Evolutionary conservation across 192 early-diverging fungal genomes (phyloP).

Genomic region (Gigaspora rosea): DNA sequence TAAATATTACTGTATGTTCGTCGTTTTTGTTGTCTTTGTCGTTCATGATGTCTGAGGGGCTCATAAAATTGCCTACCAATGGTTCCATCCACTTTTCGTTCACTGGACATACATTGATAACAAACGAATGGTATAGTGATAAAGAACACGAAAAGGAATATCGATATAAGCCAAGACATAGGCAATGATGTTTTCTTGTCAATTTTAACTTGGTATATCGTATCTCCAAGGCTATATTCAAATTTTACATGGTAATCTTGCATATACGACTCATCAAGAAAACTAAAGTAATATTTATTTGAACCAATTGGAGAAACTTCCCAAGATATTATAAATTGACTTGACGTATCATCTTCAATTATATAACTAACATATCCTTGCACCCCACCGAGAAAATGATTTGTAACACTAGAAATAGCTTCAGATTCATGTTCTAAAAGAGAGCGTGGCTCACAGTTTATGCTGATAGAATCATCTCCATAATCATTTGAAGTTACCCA

Average conservation of each 20-base stretch:
- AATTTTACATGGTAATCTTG: background rate
- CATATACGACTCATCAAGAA: background rate
- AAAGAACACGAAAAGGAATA: background rate
- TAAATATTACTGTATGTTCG: background rate
- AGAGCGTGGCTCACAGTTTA: background rate
- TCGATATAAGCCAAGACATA: background rate
- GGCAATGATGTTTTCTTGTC: background rate
- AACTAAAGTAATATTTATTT: background rate
- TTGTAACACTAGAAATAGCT: constrained; percentile 21
- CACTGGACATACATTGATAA: too few relatives aligned
- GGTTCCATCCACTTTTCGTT: too few relatives aligned
- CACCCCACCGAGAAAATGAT: constrained; percentile 18
- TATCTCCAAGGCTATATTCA: background rate
- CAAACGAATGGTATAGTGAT: background rate
- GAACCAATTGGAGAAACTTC: background rate
- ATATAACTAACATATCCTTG: background rate
- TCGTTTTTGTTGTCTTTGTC: background rate
- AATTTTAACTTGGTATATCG: constrained; percentile 7
- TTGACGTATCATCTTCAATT: constrained; percentile 7
- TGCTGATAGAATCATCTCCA: background rate
- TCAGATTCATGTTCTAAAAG: constrained; percentile 5
- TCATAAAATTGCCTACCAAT: background rate
- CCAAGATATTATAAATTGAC: constrained; percentile 8
- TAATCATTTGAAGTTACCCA: constrained; percentile 8
- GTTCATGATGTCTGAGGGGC: background rate